Conservation (phyloP, 352 stramenopile genomes). For the Globisporangium middletonii region DNA sequence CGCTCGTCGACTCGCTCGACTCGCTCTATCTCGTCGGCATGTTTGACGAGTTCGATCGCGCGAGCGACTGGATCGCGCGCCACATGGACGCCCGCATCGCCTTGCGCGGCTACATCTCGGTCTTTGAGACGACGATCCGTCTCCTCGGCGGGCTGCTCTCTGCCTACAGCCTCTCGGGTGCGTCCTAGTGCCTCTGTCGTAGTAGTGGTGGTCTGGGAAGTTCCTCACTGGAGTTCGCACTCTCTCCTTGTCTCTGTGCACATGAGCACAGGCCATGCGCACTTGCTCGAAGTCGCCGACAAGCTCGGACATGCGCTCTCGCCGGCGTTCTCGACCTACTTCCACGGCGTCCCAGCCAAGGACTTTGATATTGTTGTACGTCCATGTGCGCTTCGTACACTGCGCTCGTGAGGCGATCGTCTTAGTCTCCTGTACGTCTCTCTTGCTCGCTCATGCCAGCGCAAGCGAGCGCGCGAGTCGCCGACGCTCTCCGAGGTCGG, state of each 20-base stretch:
- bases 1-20: constrained; percentile 73
- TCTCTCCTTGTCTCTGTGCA: background rate
- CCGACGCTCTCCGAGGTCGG: constrained; percentile 60
- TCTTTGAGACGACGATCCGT: constrained; percentile 82
- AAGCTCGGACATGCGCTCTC: constrained; percentile 62
- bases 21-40: constrained; percentile 72
- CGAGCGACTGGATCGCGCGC: constrained; percentile 52
- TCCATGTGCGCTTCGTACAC: background rate
- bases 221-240: background rate
- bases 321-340: constrained; percentile 43
- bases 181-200: background rate
- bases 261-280: constrained; percentile 27
- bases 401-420: too few species aligned
- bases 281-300: constrained; percentile 50
- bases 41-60: constrained; percentile 71
- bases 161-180: constrained; percentile 57
- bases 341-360: constrained; percentile 55
- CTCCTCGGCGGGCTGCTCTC: constrained; percentile 68
- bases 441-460: constrained; percentile 9
- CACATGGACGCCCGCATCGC: constrained; percentile 72
- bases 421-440: background rate
- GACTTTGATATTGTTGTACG: constrained; percentile 59
- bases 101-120: constrained; percentile 49
- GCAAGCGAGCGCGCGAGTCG: constrained; percentile 26
- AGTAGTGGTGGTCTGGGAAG: background rate